phyloP scores from a whole-genome alignment of 2,329 filamentous ascomycete genomes.

The Trichoderma guizhouense region DNA sequence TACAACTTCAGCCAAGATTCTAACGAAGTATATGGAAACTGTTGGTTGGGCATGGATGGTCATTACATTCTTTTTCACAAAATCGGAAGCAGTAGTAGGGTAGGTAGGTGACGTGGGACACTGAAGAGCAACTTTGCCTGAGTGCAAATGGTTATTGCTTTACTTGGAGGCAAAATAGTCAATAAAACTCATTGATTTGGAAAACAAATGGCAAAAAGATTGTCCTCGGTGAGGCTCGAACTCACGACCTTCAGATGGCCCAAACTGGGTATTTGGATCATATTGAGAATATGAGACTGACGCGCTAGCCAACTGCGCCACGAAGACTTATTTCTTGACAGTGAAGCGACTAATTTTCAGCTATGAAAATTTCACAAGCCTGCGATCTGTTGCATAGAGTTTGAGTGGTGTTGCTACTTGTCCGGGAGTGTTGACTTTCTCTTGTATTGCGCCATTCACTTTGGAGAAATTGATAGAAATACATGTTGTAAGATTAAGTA shows the following conservation, averaged over 20 bases:
- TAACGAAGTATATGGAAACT: not conserved
- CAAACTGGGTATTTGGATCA: slow-evolving; percentile 29
- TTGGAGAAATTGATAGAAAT: not conserved
- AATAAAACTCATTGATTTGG: not conserved
- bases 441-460: not conserved
- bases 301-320: slow-evolving; percentile 30
- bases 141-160: not conserved
- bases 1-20: not conserved
- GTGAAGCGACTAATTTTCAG: rapidly evolving
- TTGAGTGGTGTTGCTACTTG: not conserved
- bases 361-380: not conserved
- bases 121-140: not conserved
- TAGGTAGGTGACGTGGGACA: not conserved
- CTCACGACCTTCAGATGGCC: slow-evolving; percentile 46
- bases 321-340: slow-evolving; percentile 21
- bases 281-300: slow-evolving; percentile 24
- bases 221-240: slow-evolving; percentile 48
- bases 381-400: not conserved
- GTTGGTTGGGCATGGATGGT: not conserved
- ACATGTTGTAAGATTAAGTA: not conserved
- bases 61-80: not conserved
- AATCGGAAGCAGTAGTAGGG: not conserved
- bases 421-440: not conserved
- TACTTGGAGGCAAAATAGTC: not conserved
- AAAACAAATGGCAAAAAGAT: slow-evolving; percentile 4